phyloP scores from a whole-genome alignment of 352 stramenopile species.

The Globisporangium perplexum region DNA sequence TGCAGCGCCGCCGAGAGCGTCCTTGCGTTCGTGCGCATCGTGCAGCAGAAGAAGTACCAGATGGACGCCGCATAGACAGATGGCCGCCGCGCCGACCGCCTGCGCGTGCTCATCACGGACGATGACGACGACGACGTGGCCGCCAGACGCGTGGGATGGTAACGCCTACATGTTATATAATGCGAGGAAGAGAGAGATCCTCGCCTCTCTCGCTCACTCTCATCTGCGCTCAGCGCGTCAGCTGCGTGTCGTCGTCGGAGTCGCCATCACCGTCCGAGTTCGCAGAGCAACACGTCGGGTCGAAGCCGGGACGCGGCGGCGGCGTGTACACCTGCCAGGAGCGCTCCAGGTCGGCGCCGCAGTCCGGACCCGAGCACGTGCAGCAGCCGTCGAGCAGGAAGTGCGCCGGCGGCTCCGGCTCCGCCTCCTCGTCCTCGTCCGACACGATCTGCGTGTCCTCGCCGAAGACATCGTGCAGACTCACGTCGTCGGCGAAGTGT shows the following conservation, averaged over 20 bases:
- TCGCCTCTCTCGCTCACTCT: neutral
- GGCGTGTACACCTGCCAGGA: constrained; percentile 13
- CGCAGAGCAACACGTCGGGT: constrained; percentile 5
- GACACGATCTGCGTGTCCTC: constrained; percentile 5
- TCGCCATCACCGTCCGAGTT: constrained; percentile 6
- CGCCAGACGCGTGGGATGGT: neutral
- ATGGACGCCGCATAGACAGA: constrained; percentile 6
- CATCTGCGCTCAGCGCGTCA: neutral
- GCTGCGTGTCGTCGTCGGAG: neutral
- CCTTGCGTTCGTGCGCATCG: constrained; percentile 65
- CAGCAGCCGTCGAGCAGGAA: constrained; percentile 7
- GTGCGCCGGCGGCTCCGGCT: constrained; percentile 1
- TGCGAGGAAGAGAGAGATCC: neutral
- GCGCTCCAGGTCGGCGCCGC: constrained; percentile 3
- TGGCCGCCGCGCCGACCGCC: neutral
- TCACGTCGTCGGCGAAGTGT: constrained; percentile 5
- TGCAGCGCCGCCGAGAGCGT: constrained; percentile 67
- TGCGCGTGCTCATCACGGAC: neutral
- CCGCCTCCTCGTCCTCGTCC: neutral
- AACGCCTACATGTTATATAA: neutral
- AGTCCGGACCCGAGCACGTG: constrained; percentile 4
- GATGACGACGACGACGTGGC: no score
- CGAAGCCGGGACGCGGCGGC: constrained; percentile 5
- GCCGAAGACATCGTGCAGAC: constrained; percentile 4
- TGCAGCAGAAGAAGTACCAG: constrained; percentile 72